These are phyloP conservation scores for Pelargonium myrrhifolium DNA, from an alignment of 441 rosid genomes.

Conservation along the genomic window DNA sequence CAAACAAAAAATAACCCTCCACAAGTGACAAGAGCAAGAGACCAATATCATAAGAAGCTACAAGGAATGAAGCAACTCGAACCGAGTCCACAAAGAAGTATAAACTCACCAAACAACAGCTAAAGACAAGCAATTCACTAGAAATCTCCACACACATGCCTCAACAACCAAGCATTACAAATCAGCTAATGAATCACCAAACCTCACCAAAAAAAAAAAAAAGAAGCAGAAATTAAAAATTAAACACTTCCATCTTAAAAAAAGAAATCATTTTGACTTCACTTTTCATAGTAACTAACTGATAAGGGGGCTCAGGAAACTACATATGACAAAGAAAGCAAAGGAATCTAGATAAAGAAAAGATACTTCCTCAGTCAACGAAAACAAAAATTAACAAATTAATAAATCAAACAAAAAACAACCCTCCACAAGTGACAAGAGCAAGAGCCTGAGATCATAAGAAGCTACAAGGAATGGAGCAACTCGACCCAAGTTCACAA, in stretches of 20 bases:
- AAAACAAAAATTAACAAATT: neutral
- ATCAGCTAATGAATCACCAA: neutral
- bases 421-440: neutral
- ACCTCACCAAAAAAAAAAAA: neutral
- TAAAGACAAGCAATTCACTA: neutral
- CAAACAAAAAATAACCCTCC: neutral
- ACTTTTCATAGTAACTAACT: no score
- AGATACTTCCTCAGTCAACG: neutral
- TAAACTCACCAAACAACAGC: neutral
- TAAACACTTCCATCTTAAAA: no score
- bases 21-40: neutral
- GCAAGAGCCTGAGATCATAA: neutral
- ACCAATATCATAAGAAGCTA: neutral
- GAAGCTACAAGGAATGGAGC: conserved; percentile 1
- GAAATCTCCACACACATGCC: neutral
- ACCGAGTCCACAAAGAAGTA: neutral
- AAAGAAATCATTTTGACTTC: no score
- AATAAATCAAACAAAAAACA: neutral
- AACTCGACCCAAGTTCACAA: neutral
- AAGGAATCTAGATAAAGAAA: no score
- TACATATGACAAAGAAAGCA: no score
- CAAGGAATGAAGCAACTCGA: conserved; percentile 3
- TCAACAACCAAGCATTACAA: neutral
- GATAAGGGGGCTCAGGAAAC: no score
- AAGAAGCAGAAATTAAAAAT: neutral